phyloP scores from a whole-genome alignment of 2,329 filamentous ascomycete genomes.

The Curvularia spicifera region DNA sequence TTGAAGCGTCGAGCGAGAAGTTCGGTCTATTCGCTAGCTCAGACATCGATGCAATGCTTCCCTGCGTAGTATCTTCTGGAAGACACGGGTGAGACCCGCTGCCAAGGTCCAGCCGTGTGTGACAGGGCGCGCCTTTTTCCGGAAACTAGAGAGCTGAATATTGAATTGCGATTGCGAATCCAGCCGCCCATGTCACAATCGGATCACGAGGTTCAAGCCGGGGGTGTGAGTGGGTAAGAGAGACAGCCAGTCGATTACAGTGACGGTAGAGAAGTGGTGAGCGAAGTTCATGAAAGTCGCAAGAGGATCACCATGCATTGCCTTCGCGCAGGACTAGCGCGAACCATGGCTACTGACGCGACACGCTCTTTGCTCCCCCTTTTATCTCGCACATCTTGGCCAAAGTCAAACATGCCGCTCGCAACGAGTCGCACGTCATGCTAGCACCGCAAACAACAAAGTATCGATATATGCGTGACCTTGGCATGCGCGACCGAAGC shows the following conservation, averaged over 20 bases:
- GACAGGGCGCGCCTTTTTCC: conserved; percentile 9
- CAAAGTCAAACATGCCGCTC: conserved; percentile 9
- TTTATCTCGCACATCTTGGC: conserved; percentile 11
- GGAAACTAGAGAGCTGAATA: conserved; percentile 3
- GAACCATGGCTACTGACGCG: conserved; percentile 8
- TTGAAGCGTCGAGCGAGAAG: not conserved
- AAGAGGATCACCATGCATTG: conserved; percentile 1
- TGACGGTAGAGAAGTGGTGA: not conserved
- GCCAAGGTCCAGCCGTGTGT: conserved; percentile 14
- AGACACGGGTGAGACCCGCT: conserved; percentile 10
- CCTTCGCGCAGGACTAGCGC: conserved; percentile 9
- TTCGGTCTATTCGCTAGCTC: conserved; percentile 2
- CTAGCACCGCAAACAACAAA: conserved; percentile 9
- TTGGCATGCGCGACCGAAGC: not conserved
- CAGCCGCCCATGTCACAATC: conserved; percentile 1
- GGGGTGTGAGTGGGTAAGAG: conserved; percentile 1
- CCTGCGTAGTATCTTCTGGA: conserved; percentile 9
- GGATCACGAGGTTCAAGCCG: conserved; percentile 6
- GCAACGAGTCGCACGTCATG: conserved; percentile 4
- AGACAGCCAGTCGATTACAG: not conserved
- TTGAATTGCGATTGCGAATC: conserved; percentile 4
- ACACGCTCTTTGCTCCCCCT: conserved; percentile 8
- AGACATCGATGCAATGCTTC: conserved; percentile 5
- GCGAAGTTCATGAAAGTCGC: conserved; percentile 2
- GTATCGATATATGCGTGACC: not conserved